Base-by-base conservation (phyloP, 176 grass and related monocot species). In the Otatea glauca region DNA sequence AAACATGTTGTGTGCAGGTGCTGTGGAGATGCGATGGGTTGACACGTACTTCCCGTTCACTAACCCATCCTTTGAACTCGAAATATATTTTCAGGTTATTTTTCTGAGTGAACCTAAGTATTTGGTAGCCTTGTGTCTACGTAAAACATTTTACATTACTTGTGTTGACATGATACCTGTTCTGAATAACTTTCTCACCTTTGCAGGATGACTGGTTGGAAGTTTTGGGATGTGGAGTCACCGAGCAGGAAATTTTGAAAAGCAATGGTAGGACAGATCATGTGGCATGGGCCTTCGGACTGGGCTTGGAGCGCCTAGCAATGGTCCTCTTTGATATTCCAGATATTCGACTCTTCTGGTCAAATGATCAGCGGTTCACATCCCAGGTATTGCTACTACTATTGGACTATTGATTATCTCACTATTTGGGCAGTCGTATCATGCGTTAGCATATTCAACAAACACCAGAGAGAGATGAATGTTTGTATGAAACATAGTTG, bases 21-120 rank as follows among this genome's bases (percentile, higher is more conserved):
- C 83, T 91, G 96, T 98, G 75, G 93, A 98, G 48, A 98, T 98
- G 96, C 89, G 93, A 45, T 98, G 96, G 96, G 96, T 98, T 80
- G 93, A 98, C 86, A 98, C 96, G 54, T 96, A 95, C 84, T 98
- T 98, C 81, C 96, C 96, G 6, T 98, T 98, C 75, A 98, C 96
- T 65, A 94, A 96, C 71, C 96, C 96, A 47, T 98, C 96, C 68
- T 98, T 95, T 17, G 96, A 98, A 59, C 90, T 98, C 27, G 96
- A 98, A 88, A 98, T 98, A 85, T 98, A 90, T 91, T 98, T 98
- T 70, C 91, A 98, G 96, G 96, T 95, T 81, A 10, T 60, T 89
- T 56, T 64, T 59, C 17, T 77, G 54, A 67, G 44, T 86, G 24
- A 76, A 72, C 65, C 16, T 2, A 72, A 65, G 17, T 29, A 29